These are phyloP conservation scores for Phytophthora agathidicida DNA, from an alignment of 352 stramenopile genomes.

Conservation along the genomic window DNA sequence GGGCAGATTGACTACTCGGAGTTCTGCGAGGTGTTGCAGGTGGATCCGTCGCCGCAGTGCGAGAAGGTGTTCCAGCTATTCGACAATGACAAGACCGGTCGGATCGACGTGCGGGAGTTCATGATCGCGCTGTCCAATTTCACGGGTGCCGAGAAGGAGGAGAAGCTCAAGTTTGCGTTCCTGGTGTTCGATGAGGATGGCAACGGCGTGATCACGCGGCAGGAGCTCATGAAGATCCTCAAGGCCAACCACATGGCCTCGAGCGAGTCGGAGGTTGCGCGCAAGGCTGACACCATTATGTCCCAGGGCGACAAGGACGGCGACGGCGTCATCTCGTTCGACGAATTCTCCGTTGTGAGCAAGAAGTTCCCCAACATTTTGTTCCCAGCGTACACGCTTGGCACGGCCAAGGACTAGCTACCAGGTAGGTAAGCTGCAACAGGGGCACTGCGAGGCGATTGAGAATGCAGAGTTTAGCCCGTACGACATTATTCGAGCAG, in stretches of 20 bases:
- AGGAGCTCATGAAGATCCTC: constrained; percentile 95
- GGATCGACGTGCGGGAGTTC: constrained; percentile 95
- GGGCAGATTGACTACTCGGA: constrained; percentile 97
- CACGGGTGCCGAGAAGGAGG: constrained; percentile 93
- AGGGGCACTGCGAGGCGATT: too few species aligned
- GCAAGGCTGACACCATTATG: constrained; percentile 98
- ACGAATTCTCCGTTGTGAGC: constrained; percentile 96
- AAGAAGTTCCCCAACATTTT: constrained; percentile 98
- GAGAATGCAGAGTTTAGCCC: too few species aligned
- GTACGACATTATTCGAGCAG: too few species aligned
- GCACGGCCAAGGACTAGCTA: constrained; percentile 59
- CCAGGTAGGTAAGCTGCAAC: too few species aligned
- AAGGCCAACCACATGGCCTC: constrained; percentile 96
- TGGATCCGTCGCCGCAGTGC: constrained; percentile 91
- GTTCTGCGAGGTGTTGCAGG: constrained; percentile 96
- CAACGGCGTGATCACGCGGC: constrained; percentile 94
- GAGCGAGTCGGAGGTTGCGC: constrained; percentile 90
- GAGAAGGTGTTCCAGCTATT: constrained; percentile 96
- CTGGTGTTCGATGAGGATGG: constrained; percentile 95
- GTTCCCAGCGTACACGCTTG: constrained; percentile 87
- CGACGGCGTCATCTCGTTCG: constrained; percentile 97
- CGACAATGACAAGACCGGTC: constrained; percentile 92
- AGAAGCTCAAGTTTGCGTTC: constrained; percentile 97
- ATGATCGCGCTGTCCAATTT: constrained; percentile 96
- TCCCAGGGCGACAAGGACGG: constrained; percentile 96